Evolutionary conservation across 2,329 filamentous ascomycete genomes (phyloP), one percentile per base, ranked within the genome.

Genomic region (Periconia macrospinosa): DNA sequence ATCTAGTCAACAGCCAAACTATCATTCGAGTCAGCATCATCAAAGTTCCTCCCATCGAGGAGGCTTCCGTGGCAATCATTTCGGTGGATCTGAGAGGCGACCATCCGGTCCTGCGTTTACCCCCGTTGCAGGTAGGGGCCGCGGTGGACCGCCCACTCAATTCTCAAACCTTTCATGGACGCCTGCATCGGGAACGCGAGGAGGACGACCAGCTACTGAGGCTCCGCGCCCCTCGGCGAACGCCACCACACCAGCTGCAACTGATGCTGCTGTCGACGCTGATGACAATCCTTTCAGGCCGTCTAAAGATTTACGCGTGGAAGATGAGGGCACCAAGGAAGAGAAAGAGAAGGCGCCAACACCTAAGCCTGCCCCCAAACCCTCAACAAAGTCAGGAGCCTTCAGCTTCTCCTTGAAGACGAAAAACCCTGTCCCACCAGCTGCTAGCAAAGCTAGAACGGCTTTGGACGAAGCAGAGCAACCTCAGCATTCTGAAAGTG

Each of bases 371-470:
- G 75, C 81, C 2, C 79, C 82, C 18, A 78, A 80, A 1, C 81
- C 83, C 79, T 82, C 55, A 67, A 75, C 55, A 71, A 79, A 68
- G 45, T 77, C 79, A 54, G 77, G 78, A 17, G 23, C 33, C 2
- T 95, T 97, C 67, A 95, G 91, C 71, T 97, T 97, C 72, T 91
- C 92, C 1, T 91, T 97, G 74, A 97, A 97, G 71, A 83, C 87
- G 10, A 83, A 88, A 41, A 82, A 80, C 11, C 79, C 82, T 2
- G 80, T 86, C 18, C 76, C 78, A 23, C 78, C 82, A 56, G 77
- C 81, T 57, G 78, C 80, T 53, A 76, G 77, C 45, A 81, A 81
- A 57, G 74, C 78, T 27, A 80, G 82, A 41, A 68, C 77, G 41
- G 81, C 81, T 54, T 62, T 83, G 49, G 75, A 77, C 14, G 56